Percentiles rank a stretch among this genome's conserved stretches.
These are phyloP conservation scores for Candida tropicalis DNA, from an alignment of 1,139 yeast genomes.

Conservation along the genomic window DNA sequence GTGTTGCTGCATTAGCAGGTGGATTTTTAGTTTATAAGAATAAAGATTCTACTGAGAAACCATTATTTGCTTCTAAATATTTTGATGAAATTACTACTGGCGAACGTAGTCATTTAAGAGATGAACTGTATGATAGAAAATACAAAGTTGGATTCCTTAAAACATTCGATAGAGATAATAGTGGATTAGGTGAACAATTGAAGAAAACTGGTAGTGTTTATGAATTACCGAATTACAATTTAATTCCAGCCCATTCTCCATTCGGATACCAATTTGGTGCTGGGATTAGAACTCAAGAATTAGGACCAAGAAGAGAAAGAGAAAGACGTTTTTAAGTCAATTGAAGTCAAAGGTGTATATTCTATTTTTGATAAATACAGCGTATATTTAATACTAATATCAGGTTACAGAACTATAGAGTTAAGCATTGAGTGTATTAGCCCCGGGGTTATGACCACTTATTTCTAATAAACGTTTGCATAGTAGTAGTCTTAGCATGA, in stretches of 20 bases:
- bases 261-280: conserved; percentile 47
- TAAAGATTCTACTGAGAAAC: conserved; percentile 37
- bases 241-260: conserved; percentile 50
- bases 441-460: too few relatives aligned
- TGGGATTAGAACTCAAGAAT: conserved; percentile 46
- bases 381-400: neutral
- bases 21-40: conserved; percentile 41
- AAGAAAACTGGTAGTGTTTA: conserved; percentile 37
- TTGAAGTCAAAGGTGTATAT: conserved; percentile 7
- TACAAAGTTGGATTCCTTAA: conserved; percentile 47
- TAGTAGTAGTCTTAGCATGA: too few relatives aligned
- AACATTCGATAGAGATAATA: conserved; percentile 48
- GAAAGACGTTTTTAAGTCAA: conserved; percentile 41
- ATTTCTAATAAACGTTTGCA: too few relatives aligned
- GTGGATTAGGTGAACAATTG: conserved; percentile 50
- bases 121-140: conserved; percentile 39
- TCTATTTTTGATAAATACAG: neutral
- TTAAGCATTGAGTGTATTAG: too few relatives aligned
- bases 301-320: conserved; percentile 53
- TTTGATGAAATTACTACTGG: conserved; percentile 38
- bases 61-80: conserved; percentile 41
- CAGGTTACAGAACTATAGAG: neutral
- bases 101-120: conserved; percentile 40
- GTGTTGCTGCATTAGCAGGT: conserved; percentile 41
- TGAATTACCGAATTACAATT: conserved; percentile 32